Evolutionary conservation across 2,329 filamentous ascomycete species (phyloP).

Genomic region (Sarocladiaceae sp.): DNA sequence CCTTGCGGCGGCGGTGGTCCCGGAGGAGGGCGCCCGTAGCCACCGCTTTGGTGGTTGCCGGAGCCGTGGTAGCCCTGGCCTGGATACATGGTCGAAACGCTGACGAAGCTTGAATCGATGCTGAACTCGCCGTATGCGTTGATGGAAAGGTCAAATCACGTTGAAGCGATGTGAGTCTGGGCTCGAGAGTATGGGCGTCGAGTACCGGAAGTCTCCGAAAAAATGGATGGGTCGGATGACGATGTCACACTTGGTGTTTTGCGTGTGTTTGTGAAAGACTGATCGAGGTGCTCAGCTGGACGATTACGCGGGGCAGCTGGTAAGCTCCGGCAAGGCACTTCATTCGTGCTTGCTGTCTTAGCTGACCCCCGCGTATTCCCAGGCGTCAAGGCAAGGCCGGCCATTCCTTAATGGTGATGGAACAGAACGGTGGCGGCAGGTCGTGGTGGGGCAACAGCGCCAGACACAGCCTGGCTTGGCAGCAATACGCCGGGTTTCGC

Average conservation of each 20-base stretch:
- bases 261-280: background rate
- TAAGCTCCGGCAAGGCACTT: background rate
- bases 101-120: background rate
- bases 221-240: background rate
- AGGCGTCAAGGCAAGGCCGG: background rate
- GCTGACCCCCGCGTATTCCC: background rate
- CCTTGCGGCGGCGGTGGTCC: slow-evolving; percentile 17
- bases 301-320: background rate
- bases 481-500: background rate
- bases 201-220: background rate
- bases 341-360: too few relatives aligned
- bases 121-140: background rate
- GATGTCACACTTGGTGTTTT: background rate
- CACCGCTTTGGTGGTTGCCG: slow-evolving; percentile 16
- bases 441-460: background rate
- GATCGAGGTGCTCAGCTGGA: background rate
- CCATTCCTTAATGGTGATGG: too few relatives aligned
- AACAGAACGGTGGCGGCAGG: background rate
- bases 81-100: slow-evolving; percentile 23
- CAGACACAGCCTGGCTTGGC: slow-evolving; percentile 4
- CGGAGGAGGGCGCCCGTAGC: slow-evolving; percentile 18
- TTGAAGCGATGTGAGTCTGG: too few relatives aligned
- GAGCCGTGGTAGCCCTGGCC: slow-evolving; percentile 36
- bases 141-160: background rate
- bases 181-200: too few relatives aligned